Base-by-base conservation (phyloP, 768 basidiomycete genomes). In the Paxillus rubicundulus region DNA sequence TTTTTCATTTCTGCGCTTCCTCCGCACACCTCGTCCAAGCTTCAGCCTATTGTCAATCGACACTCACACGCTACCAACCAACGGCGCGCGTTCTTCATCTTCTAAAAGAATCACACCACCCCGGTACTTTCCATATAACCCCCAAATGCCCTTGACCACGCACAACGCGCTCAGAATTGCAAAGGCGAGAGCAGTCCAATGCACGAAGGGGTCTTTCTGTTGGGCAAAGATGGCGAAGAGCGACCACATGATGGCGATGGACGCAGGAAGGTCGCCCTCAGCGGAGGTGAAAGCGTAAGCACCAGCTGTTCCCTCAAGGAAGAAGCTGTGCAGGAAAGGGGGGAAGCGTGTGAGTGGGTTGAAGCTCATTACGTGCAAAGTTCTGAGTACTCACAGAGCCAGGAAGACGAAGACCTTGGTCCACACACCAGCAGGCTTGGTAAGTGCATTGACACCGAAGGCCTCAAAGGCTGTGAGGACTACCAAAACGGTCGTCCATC, bases 401-500 rank as follows among this genome's bases (percentile, higher is more conserved):
- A 98, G 84, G 84, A 97, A 94, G 53, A 94, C 96, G 60, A 95
- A 92, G 65, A 96, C 85, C 65, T 95, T 94, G 65, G 92, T 95
- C 86, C 91, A 93, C 52, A 93, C 73, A 37, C 93, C 92, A 3
- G 91, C 85, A 30, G 66, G 71, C 51, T 87, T 74, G 53, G 66
- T 69, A 53, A 76, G 64, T 0, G 89, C 84, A 66, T 95, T 79
- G 54, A 85, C 82, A 58, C 96, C 95, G 61, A 95, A 95, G 0
- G 92, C 92, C 58, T 92, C 86, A 62, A 95, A 95, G 2, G 79
- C 89, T 38, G 88, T 86, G 58, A 94, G 70, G 61, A 94, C 69
- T 52, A 93, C 83, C 47, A 91, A 81, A 53, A 93, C 84, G 49
- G 90, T 91, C 10, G 86, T 89, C 89, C 90, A 92, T 34, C 93